Evolutionary conservation across 129 eudicot genomes (phyloP).

Genomic region (Lonicera japonica): DNA sequence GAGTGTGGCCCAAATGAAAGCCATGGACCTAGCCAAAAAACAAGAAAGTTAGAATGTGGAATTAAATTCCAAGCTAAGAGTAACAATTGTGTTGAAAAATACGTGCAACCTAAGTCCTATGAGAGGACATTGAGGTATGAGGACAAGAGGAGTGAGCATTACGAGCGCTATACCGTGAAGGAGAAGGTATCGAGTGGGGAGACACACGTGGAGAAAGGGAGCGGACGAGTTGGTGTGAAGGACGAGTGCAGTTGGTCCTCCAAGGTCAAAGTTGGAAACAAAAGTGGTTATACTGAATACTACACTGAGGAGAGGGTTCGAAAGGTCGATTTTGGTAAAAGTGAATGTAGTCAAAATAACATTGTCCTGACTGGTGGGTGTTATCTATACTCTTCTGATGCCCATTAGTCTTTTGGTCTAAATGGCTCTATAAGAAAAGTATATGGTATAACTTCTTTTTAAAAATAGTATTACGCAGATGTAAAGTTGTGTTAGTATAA

Average conservation of each 20-base stretch:
- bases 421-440: too few species aligned
- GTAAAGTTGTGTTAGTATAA: too few species aligned
- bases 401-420: neutral
- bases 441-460: too few species aligned
- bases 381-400: neutral
- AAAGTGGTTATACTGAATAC: conserved; percentile 32
- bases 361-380: neutral
- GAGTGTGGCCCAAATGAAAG: too few species aligned
- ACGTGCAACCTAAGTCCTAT: neutral
- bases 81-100: neutral
- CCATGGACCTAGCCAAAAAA: too few species aligned
- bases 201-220: conserved; percentile 17
- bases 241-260: conserved; percentile 18
- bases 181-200: conserved; percentile 27
- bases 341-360: neutral
- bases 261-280: conserved; percentile 20
- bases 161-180: conserved; percentile 4
- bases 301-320: conserved; percentile 23
- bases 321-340: conserved; percentile 15
- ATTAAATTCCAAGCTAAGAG: neutral
- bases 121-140: neutral
- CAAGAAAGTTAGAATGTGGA: neutral
- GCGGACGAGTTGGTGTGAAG: conserved; percentile 12
- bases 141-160: conserved; percentile 21
- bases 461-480: too few species aligned